These are phyloP conservation scores for Elaphomyces granulatus DNA, from an alignment of 495 filamentous ascomycete genomes.

Conservation along the genomic window DNA sequence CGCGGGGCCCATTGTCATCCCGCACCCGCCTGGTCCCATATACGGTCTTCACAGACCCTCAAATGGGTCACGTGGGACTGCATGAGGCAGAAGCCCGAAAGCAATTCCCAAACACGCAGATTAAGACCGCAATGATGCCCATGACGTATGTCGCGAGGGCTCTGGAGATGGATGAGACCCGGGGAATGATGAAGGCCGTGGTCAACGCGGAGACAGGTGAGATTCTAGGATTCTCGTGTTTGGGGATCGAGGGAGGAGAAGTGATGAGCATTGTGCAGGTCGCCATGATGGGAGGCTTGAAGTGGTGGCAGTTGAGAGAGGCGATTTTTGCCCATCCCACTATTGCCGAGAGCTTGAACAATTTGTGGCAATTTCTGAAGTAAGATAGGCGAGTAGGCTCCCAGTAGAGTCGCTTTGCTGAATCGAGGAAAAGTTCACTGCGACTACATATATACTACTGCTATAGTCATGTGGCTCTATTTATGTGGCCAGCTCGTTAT, in stretches of 20 bases:
- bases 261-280: slow-evolving; percentile 37
- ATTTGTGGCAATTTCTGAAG: no score
- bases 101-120: slow-evolving; percentile 11
- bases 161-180: slow-evolving; percentile 35
- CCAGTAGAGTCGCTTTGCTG: no score
- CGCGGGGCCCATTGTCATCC: no score
- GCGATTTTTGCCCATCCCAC: slow-evolving; percentile 36
- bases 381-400: no score
- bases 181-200: slow-evolving; percentile 39
- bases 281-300: slow-evolving; percentile 33
- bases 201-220: slow-evolving; percentile 26
- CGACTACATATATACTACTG: no score
- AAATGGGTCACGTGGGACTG: slow-evolving; percentile 36
- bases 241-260: slow-evolving; percentile 39
- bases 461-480: no score
- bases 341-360: no score
- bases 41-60: slow-evolving; percentile 38
- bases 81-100: slow-evolving; percentile 22
- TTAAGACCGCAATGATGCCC: slow-evolving; percentile 34
- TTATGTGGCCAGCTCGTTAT: no score
- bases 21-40: slow-evolving; percentile 26
- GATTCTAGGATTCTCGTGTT: slow-evolving; percentile 36
- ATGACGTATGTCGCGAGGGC: slow-evolving; percentile 37
- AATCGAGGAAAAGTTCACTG: no score
- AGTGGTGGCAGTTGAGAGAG: slow-evolving; percentile 25